Conservation (phyloP, 345 rosid genomes). For the Gossypium herbaceum region DNA sequence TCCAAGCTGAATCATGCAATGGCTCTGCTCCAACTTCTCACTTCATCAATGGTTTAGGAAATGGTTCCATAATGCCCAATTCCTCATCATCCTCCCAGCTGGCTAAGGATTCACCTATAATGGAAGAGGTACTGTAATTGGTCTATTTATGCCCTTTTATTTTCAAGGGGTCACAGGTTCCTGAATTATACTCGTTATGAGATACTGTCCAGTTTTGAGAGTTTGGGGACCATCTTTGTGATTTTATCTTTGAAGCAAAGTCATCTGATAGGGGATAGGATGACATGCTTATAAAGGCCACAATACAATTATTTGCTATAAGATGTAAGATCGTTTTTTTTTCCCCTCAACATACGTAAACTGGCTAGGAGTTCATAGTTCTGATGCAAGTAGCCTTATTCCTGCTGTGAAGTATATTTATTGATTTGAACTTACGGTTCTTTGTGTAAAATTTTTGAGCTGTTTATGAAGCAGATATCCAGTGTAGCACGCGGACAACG, state of each 20-base stretch:
- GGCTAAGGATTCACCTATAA: slow-evolving; percentile 64
- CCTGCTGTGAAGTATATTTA: not conserved
- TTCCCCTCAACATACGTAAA: not conserved
- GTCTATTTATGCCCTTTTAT: slow-evolving; percentile 7
- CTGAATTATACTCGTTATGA: not conserved
- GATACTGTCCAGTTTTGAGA: not conserved
- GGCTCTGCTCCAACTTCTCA: slow-evolving; percentile 84
- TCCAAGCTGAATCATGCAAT: slow-evolving; percentile 59
- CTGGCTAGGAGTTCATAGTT: not conserved
- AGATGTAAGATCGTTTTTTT: not conserved
- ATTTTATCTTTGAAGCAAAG: not conserved
- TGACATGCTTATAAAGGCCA: not conserved
- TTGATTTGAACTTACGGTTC: not conserved
- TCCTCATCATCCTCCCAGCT: slow-evolving; percentile 76
- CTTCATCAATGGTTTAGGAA: slow-evolving; percentile 78
- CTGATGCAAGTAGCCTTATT: not conserved
- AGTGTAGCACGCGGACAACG: slow-evolving; percentile 62
- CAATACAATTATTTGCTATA: too few species aligned
- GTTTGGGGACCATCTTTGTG: not conserved
- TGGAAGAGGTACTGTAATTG: slow-evolving; percentile 67
- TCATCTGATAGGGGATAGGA: not conserved
- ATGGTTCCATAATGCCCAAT: slow-evolving; percentile 68
- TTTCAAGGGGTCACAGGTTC: not conserved
- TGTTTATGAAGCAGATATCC: slow-evolving; percentile 47
- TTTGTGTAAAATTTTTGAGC: slow-evolving; percentile 8